Evolutionary conservation across 495 filamentous ascomycete genomes (phyloP).

Genomic region (Tuber melanosporum): DNA sequence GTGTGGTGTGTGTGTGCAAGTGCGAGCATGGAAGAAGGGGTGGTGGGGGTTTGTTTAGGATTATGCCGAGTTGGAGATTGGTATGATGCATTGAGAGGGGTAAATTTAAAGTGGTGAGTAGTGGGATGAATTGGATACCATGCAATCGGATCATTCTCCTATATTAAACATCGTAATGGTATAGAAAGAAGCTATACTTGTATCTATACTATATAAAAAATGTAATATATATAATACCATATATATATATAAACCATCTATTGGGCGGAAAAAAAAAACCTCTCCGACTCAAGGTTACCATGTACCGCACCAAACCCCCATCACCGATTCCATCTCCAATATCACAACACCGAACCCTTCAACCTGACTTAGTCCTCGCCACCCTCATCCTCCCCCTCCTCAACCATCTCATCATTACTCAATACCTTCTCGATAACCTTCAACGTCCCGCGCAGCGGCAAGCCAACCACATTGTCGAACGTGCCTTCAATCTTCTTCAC

Average conservation of each 20-base stretch:
- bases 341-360: neutral
- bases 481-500: slow-evolving; percentile 82
- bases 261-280: neutral
- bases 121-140: neutral
- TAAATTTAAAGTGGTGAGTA: neutral
- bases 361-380: slow-evolving; percentile 2
- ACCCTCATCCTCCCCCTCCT: slow-evolving; percentile 41
- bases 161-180: neutral
- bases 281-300: neutral
- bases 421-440: slow-evolving; percentile 79
- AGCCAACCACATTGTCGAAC: slow-evolving; percentile 92
- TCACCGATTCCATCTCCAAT: neutral
- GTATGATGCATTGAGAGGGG: neutral
- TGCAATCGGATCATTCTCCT: neutral
- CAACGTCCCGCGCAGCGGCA: slow-evolving; percentile 75
- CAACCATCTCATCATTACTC: slow-evolving; percentile 50
- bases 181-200: neutral
- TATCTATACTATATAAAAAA: too few relatives aligned
- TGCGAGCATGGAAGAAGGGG: too few relatives aligned
- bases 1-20: too few relatives aligned
- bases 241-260: neutral
- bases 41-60: neutral
- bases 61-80: neutral
- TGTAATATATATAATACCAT: too few relatives aligned
- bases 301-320: neutral